Conservation (phyloP, 495 filamentous ascomycete genomes). For the Neurospora tetrasperma region DNA sequence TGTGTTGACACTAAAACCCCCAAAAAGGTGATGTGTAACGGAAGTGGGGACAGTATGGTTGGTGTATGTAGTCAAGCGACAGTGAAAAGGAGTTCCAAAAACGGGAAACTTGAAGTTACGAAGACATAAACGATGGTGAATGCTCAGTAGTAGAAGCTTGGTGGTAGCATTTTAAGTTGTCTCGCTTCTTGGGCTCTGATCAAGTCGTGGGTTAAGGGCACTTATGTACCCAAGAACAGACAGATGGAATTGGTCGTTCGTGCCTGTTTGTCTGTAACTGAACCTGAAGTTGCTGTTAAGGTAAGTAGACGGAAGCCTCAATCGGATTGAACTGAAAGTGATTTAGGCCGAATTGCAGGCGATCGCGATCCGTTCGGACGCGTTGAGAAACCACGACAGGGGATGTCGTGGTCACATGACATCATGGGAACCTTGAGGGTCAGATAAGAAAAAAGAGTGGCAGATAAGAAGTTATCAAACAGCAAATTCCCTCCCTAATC, state of each 20-base stretch:
- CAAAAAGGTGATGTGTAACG: neutral
- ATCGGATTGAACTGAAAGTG: neutral
- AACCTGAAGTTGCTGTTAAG: neutral
- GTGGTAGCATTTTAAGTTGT: neutral
- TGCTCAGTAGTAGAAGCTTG: neutral
- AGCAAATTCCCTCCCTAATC: too few relatives aligned
- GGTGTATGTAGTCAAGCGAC: neutral
- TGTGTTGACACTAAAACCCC: neutral
- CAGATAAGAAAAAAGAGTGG: neutral
- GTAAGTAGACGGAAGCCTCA: neutral
- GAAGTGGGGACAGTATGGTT: neutral
- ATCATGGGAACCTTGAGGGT: neutral
- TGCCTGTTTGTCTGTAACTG: neutral
- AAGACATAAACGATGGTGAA: slow-evolving; percentile 1
- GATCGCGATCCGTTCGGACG: neutral
- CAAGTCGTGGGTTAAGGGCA: neutral
- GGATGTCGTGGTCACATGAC: slow-evolving; percentile 6
- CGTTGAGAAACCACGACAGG: slow-evolving; percentile 3
- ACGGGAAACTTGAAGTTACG: neutral
- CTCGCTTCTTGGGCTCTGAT: neutral
- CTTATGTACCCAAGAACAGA: neutral
- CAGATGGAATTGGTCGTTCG: neutral
- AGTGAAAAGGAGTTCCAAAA: neutral
- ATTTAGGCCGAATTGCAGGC: neutral
- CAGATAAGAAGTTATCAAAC: neutral